Base-by-base conservation (phyloP, 495 filamentous ascomycete species). In the Melanomma pulvis-pyrius region DNA sequence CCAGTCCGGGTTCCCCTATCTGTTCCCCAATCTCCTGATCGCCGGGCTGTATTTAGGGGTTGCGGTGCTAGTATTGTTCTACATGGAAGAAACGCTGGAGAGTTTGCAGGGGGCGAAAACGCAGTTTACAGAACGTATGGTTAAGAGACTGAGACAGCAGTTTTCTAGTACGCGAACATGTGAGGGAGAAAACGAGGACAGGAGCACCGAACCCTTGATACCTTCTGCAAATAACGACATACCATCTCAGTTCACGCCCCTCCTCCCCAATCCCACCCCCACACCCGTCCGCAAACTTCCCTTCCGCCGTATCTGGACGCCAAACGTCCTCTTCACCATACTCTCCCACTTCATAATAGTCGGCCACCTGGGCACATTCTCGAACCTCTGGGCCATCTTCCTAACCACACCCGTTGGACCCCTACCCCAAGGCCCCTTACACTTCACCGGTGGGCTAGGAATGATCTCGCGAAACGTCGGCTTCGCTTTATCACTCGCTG, bases 331-430 rank as follows among this genome's bases (percentile, higher is more conserved):
- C 13, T 49, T 25, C 44, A 65, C 62, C 41, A 59, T 65, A 39
- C 1, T 65, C 21, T 22, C 54, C 2, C 62, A 65, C n/a, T 65
- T 65, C 50, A 65, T 65, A 36, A 65, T 65, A 19, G 29, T 53
- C 17, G 62, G 62, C 13, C 62, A 65, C 34, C 44, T 65, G 3
- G 62, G 53, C 25, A 65, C 62, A 0, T 65, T 65, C 26, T 30
- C 53, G 11, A 59, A 24, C 22, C 53, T 65, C 1, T 65, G 62
- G 62, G 44, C 62, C 24, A 51, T 65, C 32, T 65, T 59, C 54
- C 62, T 65, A 11, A 65, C 29, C 46, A 30, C 54, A 8, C 62
- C 62, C 6, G 39, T 57, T 59, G 62, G 48, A 1, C 48, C 48
- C 48, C 25, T 21, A 6, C 7, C 17, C n/a, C 24, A 36, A 9